Evolutionary conservation across 2,329 filamentous ascomycete species (phyloP), one percentile per base, ranked within the genome.

Genomic region (Ilyonectria destructans): DNA sequence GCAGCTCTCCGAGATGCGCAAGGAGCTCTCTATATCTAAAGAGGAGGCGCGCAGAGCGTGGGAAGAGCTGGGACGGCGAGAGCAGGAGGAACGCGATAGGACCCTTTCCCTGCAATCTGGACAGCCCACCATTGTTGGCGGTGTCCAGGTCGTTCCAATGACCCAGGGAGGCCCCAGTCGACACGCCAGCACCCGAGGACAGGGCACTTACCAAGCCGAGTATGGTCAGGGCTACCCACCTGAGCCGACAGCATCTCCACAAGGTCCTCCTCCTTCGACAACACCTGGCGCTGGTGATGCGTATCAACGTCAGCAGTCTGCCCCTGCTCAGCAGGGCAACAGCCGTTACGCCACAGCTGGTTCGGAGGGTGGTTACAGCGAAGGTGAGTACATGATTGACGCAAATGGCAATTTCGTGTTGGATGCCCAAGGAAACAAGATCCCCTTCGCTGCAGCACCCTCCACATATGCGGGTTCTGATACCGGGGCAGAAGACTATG

Each of bases 121-220:
- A 7, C 91, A 95, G 68, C 93, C 96, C 15, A 98, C 95, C 1
- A 86, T 97, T 56, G 93, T 99, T 9, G 95, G 95, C 56, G 96
- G 96, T 48, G 94, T 98, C 13, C 95, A 98, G 77, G 96, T 99
- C 13, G 93, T 98, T 19, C 96, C 96, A 7, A 97, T 97, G 93
- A 91, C 91, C 52, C 91, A 92, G 72, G 91, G 91, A 10, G 86
- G 91, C 13, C 86, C 88, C 3, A 89, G 87, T 75, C 87, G 88
- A 65, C 84, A 86, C 57, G 80, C 81, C 58, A 87, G 83, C 71
- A 80, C 82, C 48, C 81, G 83, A 58, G 82, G 85, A 7, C 70
- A 78, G 21, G 70, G 63, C 21, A 54, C 69, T n/a, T 78, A 80
- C 21, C 74, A 77, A 40, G 19, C 73, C 31, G 80, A 81, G 31